Evolutionary conservation across 2,329 filamentous ascomycete species (phyloP).

Genomic region (Claviceps sp.): DNA sequence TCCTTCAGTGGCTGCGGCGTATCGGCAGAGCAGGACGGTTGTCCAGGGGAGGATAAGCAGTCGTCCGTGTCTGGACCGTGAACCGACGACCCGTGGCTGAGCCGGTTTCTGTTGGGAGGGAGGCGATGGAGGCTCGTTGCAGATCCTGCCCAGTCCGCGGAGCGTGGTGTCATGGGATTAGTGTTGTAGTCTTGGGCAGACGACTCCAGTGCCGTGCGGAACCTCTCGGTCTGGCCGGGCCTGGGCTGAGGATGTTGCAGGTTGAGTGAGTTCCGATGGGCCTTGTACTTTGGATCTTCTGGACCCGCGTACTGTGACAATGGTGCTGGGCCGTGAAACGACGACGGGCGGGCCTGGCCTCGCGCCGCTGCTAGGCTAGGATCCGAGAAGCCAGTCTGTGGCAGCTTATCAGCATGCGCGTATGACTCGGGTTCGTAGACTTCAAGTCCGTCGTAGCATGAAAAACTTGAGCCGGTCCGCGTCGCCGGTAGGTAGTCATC

Average conservation of each 20-base stretch:
- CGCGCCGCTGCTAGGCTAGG: conserved; percentile 25
- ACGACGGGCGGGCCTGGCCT: conserved; percentile 6
- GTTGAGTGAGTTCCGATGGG: conserved; percentile 68
- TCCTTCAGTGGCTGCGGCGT: conserved; percentile 50
- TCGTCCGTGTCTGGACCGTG: conserved; percentile 26
- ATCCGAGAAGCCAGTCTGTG: conserved; percentile 40
- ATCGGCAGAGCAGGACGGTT: conserved; percentile 21
- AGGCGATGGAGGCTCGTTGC: conserved; percentile 44
- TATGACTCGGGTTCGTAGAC: conserved; percentile 37
- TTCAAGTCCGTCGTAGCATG: conserved; percentile 45
- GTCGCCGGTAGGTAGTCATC: conserved; percentile 49
- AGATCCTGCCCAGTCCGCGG: conserved; percentile 49
- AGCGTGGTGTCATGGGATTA: conserved; percentile 43
- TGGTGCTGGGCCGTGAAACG: conserved; percentile 13
- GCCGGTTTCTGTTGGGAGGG: conserved; percentile 31
- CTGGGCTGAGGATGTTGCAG: conserved; percentile 69
- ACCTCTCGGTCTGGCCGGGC: conserved; percentile 58
- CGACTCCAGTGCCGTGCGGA: conserved; percentile 59
- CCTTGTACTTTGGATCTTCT: conserved; percentile 68
- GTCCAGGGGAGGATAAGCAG: conserved; percentile 28
- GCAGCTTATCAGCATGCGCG: conserved; percentile 45
- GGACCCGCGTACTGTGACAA: conserved; percentile 40
- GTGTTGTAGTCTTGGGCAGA: conserved; percentile 58
- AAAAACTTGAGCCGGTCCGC: conserved; percentile 64
- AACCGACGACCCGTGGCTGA: conserved; percentile 31